phyloP scores from a whole-genome alignment of 306 rosid genomes.

The Abrus precatorius region DNA sequence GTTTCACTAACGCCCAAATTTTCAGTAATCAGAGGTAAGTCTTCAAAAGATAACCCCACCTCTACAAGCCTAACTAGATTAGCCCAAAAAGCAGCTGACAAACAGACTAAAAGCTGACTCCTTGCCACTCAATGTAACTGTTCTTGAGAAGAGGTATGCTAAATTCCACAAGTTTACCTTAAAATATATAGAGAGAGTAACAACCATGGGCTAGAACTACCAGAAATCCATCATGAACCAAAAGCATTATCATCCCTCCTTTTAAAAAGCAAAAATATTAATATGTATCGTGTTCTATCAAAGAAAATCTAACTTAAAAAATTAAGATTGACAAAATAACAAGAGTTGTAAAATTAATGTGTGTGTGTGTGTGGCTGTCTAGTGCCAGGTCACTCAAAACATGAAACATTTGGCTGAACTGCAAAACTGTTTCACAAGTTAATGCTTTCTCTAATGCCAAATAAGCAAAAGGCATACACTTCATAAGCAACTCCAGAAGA shows the following conservation, averaged over 20 bases:
- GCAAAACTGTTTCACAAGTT: slow-evolving; percentile 18
- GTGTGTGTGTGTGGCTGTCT: neutral
- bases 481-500: slow-evolving; percentile 3
- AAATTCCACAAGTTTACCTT: neutral
- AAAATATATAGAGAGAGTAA: neutral
- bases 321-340: neutral
- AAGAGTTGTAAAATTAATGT: slow-evolving; percentile 26
- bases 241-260: slow-evolving; percentile 20
- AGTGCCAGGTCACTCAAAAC: slow-evolving; percentile 22
- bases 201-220: neutral
- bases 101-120: slow-evolving; percentile 25
- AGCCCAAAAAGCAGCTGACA: slow-evolving; percentile 20
- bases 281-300: slow-evolving; percentile 2
- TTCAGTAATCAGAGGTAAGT: slow-evolving; percentile 25
- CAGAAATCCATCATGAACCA: slow-evolving; percentile 22
- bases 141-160: slow-evolving; percentile 6
- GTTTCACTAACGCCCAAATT: slow-evolving; percentile 27
- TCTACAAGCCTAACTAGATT: slow-evolving; percentile 27
- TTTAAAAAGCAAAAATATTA: slow-evolving; percentile 16
- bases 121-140: slow-evolving; percentile 31
- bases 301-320: slow-evolving; percentile 16
- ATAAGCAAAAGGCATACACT: neutral
- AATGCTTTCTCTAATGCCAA: slow-evolving; percentile 27
- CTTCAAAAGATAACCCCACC: slow-evolving; percentile 28
- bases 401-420: slow-evolving; percentile 30